A percentile compares a stretch with the other conserved stretches of the same genome.
Conservation (phyloP, 331 rosid genomes). For the Malus hybrid region DNA sequence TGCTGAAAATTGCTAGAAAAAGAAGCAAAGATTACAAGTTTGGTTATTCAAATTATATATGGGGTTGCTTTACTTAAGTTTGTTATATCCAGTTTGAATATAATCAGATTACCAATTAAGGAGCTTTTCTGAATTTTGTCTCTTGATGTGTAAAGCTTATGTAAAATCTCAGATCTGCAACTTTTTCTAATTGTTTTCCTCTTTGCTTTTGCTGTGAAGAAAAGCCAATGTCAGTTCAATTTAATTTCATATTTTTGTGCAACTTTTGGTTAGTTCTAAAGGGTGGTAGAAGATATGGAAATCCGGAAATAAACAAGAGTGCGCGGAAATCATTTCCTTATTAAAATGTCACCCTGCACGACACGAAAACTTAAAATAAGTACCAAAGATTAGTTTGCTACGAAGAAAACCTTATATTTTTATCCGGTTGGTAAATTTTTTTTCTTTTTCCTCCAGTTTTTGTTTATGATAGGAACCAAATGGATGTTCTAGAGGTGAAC, state of each 20-base stretch:
- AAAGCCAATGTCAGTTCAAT: no score
- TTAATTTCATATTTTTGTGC: neutral
- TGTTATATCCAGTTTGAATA: neutral
- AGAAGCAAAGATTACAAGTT: neutral
- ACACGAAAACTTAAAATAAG: neutral
- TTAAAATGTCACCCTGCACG: no score
- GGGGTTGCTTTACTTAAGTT: neutral
- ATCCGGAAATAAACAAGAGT: no score
- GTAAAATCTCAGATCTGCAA: constrained; percentile 31
- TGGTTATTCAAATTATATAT: neutral
- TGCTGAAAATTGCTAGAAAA: neutral
- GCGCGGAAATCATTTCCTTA: no score
- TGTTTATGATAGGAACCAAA: constrained; percentile 90
- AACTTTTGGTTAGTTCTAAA: neutral
- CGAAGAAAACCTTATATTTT: no score
- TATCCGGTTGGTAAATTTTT: constrained; percentile 9
- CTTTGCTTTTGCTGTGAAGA: neutral
- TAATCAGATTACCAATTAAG: neutral
- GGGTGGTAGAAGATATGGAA: neutral
- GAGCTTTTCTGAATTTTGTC: neutral
- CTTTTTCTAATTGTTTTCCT: constrained; percentile 1
- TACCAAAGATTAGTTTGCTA: neutral
- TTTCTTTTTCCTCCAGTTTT: constrained; percentile 37
- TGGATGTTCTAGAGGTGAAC: constrained; percentile 77
- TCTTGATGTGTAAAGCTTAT: neutral